Conservation (phyloP, 2,329 filamentous ascomycete species). For the Curvularia verruculosa region DNA sequence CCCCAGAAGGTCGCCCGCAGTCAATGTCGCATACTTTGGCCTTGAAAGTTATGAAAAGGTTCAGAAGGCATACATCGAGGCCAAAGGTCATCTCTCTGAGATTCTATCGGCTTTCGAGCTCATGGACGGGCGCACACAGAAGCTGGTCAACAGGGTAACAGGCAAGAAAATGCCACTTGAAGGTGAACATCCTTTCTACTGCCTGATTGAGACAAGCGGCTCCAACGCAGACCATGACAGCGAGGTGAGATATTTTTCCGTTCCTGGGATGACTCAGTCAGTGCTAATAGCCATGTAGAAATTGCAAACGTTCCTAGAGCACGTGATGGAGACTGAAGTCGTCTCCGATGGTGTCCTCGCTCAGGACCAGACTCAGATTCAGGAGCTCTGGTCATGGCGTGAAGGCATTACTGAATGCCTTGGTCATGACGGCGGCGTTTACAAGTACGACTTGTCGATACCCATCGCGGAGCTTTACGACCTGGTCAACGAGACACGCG, state of each 20-base stretch:
- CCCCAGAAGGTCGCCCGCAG: conserved; percentile 81
- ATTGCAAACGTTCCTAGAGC: conserved; percentile 85
- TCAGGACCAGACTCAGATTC: conserved; percentile 89
- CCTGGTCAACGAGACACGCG: conserved; percentile 83
- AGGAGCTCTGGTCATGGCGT: conserved; percentile 86
- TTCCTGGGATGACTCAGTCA: no score
- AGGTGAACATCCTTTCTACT: conserved; percentile 89
- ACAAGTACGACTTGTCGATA: conserved; percentile 98
- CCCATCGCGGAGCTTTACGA: conserved; percentile 85
- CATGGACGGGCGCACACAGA: conserved; percentile 87
- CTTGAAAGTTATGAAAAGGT: conserved; percentile 89
- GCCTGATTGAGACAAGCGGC: conserved; percentile 92
- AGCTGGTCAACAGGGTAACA: conserved; percentile 65
- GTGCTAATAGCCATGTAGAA: conserved; percentile 61
- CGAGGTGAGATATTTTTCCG: conserved; percentile 49
- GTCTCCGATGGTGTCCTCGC: conserved; percentile 89
- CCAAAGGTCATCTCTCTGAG: conserved; percentile 88
- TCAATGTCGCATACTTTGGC: conserved; percentile 95
- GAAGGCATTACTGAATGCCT: conserved; percentile 91
- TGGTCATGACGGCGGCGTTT: conserved; percentile 90
- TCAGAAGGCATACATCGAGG: conserved; percentile 82
- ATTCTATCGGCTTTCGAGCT: conserved; percentile 97
- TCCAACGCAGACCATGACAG: conserved; percentile 93
- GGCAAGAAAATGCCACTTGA: conserved; percentile 82
- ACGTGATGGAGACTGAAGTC: conserved; percentile 87